A percentile compares a stretch with the other conserved stretches of the same genome.
These are phyloP conservation scores for Polytrichum commune DNA, from an alignment of 225 moss, liverwort and hornwort genomes.

Conservation along the genomic window DNA sequence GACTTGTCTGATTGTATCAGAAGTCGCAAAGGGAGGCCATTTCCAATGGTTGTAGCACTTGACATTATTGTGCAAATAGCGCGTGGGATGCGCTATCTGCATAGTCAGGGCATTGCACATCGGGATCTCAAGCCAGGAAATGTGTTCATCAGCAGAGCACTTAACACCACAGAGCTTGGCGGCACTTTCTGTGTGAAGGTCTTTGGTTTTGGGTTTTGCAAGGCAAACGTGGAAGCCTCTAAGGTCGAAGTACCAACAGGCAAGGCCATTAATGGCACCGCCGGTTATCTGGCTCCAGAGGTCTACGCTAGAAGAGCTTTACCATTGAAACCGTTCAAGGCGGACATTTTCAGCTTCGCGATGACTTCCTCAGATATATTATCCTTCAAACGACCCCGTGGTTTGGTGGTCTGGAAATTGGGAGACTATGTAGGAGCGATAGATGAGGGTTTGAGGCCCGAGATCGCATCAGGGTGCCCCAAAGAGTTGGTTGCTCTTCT, in stretches of 20 bases:
- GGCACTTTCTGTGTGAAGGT: not conserved
- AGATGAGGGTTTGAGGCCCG: not conserved
- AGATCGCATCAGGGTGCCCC: not conserved
- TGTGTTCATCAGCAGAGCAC: not conserved
- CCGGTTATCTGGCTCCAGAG: not conserved
- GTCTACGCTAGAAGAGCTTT: accelerated
- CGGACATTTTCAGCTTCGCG: not conserved
- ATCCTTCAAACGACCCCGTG: not conserved
- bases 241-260: not conserved
- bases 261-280: not conserved
- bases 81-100: not conserved
- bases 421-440: accelerated
- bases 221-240: not conserved
- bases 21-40: not conserved
- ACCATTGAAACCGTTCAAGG: constrained; percentile 1
- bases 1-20: not conserved
- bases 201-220: not conserved
- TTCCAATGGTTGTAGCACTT: not conserved
- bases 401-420: accelerated
- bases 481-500: not conserved
- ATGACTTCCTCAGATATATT: not conserved
- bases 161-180: not conserved
- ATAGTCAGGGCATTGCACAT: not conserved
- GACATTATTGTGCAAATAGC: constrained; percentile 4
- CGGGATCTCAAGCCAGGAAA: not conserved